These are phyloP conservation scores for Pyrenochaeta sp. DNA, from an alignment of 2,329 filamentous ascomycete genomes.

Conservation along the genomic window DNA sequence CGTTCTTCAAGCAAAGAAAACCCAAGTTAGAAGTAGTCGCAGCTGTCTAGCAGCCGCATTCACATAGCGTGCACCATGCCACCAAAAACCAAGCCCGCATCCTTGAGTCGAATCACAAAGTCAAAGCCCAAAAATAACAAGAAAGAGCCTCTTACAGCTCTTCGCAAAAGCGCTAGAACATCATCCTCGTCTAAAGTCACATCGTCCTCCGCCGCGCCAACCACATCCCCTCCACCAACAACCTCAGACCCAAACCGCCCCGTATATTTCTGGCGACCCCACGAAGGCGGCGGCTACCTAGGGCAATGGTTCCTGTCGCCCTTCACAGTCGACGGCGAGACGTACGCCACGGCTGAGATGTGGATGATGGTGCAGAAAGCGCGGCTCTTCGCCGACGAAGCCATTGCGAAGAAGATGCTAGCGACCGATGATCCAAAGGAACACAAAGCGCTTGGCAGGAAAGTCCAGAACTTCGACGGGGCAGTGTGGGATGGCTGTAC, in stretches of 20 bases:
- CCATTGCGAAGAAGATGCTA: constrained; percentile 59
- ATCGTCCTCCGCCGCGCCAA: neutral
- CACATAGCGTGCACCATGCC: neutral
- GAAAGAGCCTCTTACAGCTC: neutral
- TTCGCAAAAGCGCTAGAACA: neutral
- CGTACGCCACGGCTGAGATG: constrained; percentile 53
- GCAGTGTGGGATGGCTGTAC: constrained; percentile 57
- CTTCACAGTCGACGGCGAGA: constrained; percentile 49
- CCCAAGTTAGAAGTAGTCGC: neutral
- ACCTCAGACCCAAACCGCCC: constrained; percentile 8
- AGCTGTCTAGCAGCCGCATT: neutral
- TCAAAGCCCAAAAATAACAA: neutral
- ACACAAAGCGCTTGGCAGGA: constrained; percentile 64
- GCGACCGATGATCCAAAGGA: constrained; percentile 54
- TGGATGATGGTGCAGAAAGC: constrained; percentile 60
- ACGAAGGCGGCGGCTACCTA: constrained; percentile 60
- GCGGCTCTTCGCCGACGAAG: constrained; percentile 51
- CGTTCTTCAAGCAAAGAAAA: no score
- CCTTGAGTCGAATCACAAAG: constrained; percentile 2
- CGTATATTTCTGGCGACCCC: constrained; percentile 39
- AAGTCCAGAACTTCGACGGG: constrained; percentile 61
- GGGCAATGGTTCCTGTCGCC: constrained; percentile 67
- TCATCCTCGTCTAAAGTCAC: neutral
- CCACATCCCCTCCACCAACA: neutral
- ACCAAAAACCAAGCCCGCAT: neutral